phyloP scores from a whole-genome alignment of 1,284 basidiomycete species.

The Xerocomus alliaceus region DNA sequence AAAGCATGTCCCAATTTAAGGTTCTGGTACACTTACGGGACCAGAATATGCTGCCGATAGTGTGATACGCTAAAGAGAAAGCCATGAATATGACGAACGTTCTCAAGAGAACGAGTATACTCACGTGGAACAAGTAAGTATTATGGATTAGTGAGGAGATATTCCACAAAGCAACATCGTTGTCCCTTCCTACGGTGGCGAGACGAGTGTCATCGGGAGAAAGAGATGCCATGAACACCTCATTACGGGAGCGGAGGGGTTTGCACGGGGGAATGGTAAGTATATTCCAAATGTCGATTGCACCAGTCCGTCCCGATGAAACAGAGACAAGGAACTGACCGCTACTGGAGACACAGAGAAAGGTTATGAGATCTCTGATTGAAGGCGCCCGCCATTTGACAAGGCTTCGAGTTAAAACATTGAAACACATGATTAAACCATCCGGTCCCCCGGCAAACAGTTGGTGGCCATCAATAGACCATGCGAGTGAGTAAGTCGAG shows the following conservation, averaged over 20 bases:
- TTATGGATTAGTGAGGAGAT: neutral
- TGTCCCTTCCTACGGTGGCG: neutral
- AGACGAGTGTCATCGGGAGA: neutral
- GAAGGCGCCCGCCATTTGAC: neutral
- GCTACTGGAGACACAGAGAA: neutral
- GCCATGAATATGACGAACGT: neutral
- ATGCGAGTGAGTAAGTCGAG: neutral
- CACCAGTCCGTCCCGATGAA: neutral
- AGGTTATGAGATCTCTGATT: neutral
- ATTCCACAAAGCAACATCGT: neutral
- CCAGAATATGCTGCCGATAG: neutral
- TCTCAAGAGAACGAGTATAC: neutral
- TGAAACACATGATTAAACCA: neutral
- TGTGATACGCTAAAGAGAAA: neutral
- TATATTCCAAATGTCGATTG: neutral
- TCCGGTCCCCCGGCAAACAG: neutral
- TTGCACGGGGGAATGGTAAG: neutral
- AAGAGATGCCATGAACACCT: neutral
- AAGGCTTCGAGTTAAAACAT: neutral
- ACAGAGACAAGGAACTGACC: neutral
- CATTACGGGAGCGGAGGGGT: neutral
- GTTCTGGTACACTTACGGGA: neutral
- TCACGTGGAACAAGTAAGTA: neutral
- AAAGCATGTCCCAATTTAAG: neutral
- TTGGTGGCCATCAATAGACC: neutral